Evolutionary conservation across 352 stramenopile genomes (phyloP), one percentile per base, ranked within the genome.

Genomic region (Phytophthora quininea): DNA sequence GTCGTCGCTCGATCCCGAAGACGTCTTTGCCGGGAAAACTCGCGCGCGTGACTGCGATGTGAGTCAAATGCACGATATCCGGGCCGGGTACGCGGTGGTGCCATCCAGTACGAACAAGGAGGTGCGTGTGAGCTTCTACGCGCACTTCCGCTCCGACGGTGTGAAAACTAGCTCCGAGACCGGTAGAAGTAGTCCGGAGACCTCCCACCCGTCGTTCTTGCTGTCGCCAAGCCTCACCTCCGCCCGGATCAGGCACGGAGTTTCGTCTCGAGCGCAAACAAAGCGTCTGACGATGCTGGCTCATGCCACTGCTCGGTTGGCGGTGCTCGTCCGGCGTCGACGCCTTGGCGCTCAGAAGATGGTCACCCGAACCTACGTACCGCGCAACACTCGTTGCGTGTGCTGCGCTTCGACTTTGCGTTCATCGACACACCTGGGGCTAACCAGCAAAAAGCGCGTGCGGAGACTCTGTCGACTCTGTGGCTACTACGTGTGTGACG

Each of bases 401-500:
- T 74, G 70, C 50, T 90, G 81, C 52, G 75, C 68, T 14, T 48
- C 48, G 15, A 63, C 61, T 32, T 67, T 88, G 52, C 58, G 59
- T 27, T 60, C 63, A 19, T 62, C 61, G 29, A 62, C 61, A 31
- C 60, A 76, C 24, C 51, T 73, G 58, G 50, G 53, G 8, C 46
- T 60, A 14, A 80, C 68, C 48, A 84, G 73, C 52, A 69, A 62
- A 35, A 73, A 69, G 51, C 61, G 61, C 8, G 61, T 68, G 52
- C 33, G 52, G 42, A 43, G 33, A 8, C 69, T 77, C 3, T 90
- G 81, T 43, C 67, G 76, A 14, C 64, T 90, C 10, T 88, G 81
- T 45, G 75, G 81, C 31, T 79, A 82, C 46, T 69, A 62, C 32
- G 79, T 88, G 27, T 90, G 81, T 49, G 67, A 77, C 24, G 73